These are phyloP conservation scores for Cystobasidium slooffiae DNA, from an alignment of 1,284 basidiomycete genomes.

Conservation along the genomic window DNA sequence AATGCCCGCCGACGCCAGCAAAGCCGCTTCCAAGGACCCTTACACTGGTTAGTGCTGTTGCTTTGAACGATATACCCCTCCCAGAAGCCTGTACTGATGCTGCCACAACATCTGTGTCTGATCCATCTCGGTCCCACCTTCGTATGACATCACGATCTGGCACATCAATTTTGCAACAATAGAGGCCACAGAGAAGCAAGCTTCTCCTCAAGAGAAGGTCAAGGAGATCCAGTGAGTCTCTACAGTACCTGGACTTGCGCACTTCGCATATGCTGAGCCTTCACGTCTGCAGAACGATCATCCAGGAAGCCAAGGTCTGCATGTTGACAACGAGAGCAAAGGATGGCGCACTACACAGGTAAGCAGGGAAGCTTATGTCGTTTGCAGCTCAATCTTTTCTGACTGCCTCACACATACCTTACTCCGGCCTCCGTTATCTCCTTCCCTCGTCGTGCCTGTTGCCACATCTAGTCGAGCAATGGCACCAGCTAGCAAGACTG, in stretches of 20 bases:
- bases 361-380: neutral
- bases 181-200: constrained; percentile 38
- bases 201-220: constrained; percentile 37
- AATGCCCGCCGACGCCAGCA: constrained; percentile 42
- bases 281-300: constrained; percentile 16
- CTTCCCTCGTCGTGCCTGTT: neutral
- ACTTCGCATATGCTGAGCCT: neutral
- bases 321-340: constrained; percentile 33
- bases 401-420: neutral
- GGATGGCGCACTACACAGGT: constrained; percentile 41
- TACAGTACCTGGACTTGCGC: neutral
- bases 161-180: neutral
- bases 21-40: constrained; percentile 42
- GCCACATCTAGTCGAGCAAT: constrained; percentile 30
- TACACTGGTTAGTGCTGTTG: constrained; percentile 27
- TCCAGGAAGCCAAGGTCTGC: constrained; percentile 35
- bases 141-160: constrained; percentile 26
- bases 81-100: neutral
- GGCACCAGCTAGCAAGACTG: constrained; percentile 39
- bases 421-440: neutral
- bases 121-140: neutral
- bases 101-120: neutral
- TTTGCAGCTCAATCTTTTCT: neutral
- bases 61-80: neutral
- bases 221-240: constrained; percentile 33